Evolutionary conservation across 1,284 basidiomycete genomes (phyloP), one percentile per base, ranked within the genome.

Genomic region (Limonomyces culmigenus): DNA sequence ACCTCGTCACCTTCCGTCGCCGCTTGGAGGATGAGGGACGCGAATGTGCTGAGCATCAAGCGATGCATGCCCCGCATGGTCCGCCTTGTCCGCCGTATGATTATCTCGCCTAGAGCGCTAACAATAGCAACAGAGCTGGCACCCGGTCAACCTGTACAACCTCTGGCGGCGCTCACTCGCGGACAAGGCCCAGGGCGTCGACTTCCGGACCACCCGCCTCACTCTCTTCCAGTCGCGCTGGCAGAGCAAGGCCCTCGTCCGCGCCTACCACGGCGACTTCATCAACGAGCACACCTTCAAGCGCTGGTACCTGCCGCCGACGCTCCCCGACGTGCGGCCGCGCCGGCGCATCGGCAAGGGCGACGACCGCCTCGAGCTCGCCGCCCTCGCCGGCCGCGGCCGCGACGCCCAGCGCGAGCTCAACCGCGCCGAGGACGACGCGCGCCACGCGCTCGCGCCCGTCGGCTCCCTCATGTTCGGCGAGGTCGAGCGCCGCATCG

Each of bases 211-310:
- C 36, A 67, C 74, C 3, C 55, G 56, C 40, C 8, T 15, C 10
- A 80, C 84, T 0, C 69, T 97, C 35, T 97, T 86, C 60, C 86
- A 95, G 57, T 85, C 96, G 51, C 79, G 92, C 29, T 97, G 89
- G 86, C 65, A 65, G 17, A 73, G 87, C 13, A 97, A 96, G 58
- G 70, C 78, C n/a, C 72, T 92, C 42, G 70, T 89, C 20, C 77
- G 92, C 39, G 91, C 76, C 3, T 98, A 98, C 63, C 93, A 98
- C 53, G 92, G 92, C 29, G 92, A 98, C 66, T 84, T 75, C 57
- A 89, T 97, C 43, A 78, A 79, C 38, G 88, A 93, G 60, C 84
- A 80, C 49, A 75, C 78, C 29, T 97, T 97, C 71, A 92, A 93
- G 55, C 75, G 85, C 36, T 93, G 89, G 84, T 97, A 89, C 55